These are phyloP conservation scores for Monilinia vaccinii-corymbosi DNA, from an alignment of 2,329 filamentous ascomycete species.

Conservation along the genomic window DNA sequence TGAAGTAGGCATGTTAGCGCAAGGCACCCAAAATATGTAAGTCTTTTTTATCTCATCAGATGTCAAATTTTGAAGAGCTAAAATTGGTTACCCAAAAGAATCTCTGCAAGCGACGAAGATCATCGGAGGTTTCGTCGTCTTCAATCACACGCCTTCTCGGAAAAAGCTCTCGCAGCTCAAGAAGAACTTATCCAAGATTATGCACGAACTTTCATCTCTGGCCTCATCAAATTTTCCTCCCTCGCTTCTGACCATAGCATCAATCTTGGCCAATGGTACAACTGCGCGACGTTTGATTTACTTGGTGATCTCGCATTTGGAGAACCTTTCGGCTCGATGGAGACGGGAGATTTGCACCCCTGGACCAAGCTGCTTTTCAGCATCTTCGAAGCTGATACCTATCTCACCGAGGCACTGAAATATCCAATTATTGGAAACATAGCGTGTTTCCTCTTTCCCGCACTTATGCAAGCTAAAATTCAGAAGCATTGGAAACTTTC, in stretches of 20 bases:
- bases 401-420: not conserved
- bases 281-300: constrained; percentile 32
- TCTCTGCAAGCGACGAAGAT: constrained; percentile 3
- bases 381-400: not conserved
- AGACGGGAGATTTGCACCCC: constrained; percentile 9
- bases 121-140: constrained; percentile 27
- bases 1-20: not conserved
- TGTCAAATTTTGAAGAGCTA: not conserved
- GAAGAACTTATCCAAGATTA: constrained; percentile 13
- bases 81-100: not conserved
- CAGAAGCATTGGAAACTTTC: not conserved
- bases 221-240: constrained; percentile 4
- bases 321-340: constrained; percentile 31
- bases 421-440: not conserved
- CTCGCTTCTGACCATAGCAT: not conserved
- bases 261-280: constrained; percentile 28
- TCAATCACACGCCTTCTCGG: constrained; percentile 28
- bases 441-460: not conserved
- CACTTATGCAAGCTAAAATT: not conserved
- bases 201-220: not conserved
- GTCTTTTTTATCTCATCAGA: not conserved
- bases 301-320: constrained; percentile 38
- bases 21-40: not conserved
- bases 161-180: constrained; percentile 28
- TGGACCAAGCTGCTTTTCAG: not conserved